phyloP scores from a whole-genome alignment of 257 asterid genomes.

The Paulownia fortunei region DNA sequence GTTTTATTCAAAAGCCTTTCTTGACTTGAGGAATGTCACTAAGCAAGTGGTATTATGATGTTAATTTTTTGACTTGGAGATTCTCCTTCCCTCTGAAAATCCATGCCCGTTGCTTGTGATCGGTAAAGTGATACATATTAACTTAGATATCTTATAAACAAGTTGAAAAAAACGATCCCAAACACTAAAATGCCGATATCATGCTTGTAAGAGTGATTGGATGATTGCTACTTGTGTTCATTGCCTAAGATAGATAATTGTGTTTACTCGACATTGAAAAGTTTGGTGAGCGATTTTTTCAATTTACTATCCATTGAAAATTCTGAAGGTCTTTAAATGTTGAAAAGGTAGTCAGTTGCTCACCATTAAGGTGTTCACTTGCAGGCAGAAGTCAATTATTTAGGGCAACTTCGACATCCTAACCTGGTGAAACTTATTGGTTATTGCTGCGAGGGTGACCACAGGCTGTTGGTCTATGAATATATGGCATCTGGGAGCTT shows the following conservation, averaged over 20 bases:
- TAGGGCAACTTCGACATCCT: constrained; percentile 86
- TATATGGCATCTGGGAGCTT: constrained; percentile 96
- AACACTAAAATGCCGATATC: background rate
- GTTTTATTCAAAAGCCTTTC: background rate
- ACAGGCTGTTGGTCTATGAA: constrained; percentile 87
- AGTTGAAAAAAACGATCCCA: background rate
- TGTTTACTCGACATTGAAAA: background rate
- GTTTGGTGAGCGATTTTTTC: background rate
- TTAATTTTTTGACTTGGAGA: background rate
- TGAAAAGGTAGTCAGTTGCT: constrained; percentile 29
- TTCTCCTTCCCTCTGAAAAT: background rate
- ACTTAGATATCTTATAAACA: background rate
- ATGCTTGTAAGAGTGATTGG: background rate
- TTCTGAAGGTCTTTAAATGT: constrained; percentile 1
- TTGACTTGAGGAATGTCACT: background rate
- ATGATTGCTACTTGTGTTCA: constrained; percentile 9
- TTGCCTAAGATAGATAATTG: background rate
- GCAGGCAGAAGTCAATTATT: constrained; percentile 94
- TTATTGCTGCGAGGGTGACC: constrained; percentile 90
- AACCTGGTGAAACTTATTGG: constrained; percentile 91
- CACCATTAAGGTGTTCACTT: constrained; percentile 32
- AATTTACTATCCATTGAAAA: background rate
- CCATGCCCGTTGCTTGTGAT: background rate
- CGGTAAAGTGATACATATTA: background rate
- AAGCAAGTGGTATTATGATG: background rate